phyloP scores from a whole-genome alignment of 2,329 filamentous ascomycete species.

The Tolypocladium tundrense region DNA sequence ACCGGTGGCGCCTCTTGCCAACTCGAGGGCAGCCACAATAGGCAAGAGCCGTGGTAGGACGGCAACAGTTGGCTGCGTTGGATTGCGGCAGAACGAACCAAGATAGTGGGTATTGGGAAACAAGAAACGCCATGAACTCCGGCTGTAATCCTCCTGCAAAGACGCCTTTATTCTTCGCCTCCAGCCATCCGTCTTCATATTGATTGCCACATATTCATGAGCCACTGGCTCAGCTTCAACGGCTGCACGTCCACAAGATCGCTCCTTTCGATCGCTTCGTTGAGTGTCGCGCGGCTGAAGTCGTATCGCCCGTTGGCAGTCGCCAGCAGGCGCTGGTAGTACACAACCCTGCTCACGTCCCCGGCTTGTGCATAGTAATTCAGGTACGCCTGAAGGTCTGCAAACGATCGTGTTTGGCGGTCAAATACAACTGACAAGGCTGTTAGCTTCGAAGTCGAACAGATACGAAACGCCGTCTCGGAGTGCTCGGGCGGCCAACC shows the following conservation, averaged over 20 bases:
- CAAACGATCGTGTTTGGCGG: slow-evolving; percentile 25
- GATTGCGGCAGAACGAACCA: not conserved
- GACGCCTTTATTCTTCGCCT: not conserved
- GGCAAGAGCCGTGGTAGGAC: not conserved
- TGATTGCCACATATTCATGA: slow-evolving; percentile 20
- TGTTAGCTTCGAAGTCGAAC: slow-evolving; percentile 9
- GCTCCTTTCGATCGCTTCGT: slow-evolving; percentile 31
- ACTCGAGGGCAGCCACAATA: not conserved
- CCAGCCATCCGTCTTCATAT: not conserved
- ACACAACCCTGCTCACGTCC: slow-evolving; percentile 37
- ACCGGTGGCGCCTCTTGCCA: not conserved
- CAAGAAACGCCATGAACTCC: not conserved
- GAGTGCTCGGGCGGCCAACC: slow-evolving; percentile 15
- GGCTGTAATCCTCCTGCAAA: not conserved
- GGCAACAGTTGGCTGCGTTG: not conserved
- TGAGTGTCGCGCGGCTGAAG: slow-evolving; percentile 50
- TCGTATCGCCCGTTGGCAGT: slow-evolving; percentile 61
- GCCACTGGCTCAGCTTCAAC: slow-evolving; percentile 43
- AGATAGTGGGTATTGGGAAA: not conserved
- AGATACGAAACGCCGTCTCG: not conserved
- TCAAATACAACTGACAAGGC: slow-evolving; percentile 25
- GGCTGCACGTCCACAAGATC: slow-evolving; percentile 33
- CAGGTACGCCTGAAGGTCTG: slow-evolving; percentile 29
- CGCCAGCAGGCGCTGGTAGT: slow-evolving; percentile 53
- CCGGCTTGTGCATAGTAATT: slow-evolving; percentile 33